Evolutionary conservation across 1,139 yeast species (phyloP).

Genomic region (Candida pseudocylindracea): DNA sequence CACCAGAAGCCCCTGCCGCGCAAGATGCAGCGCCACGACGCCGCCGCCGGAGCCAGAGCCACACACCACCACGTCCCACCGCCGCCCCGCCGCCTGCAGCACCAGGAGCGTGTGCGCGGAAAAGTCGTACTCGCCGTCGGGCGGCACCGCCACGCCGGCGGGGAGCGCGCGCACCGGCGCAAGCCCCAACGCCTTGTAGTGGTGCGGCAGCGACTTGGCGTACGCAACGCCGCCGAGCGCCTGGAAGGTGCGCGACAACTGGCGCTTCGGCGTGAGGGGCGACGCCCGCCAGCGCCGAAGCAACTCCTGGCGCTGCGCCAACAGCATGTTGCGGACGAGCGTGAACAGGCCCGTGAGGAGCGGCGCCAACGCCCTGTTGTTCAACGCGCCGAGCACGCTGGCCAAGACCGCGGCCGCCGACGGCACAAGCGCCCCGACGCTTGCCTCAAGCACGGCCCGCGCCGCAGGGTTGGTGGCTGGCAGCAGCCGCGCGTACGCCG

Average conservation of each 20-base stretch:
- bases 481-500: too few species aligned
- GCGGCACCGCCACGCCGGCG: conserved; percentile 8
- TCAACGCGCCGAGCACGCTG: conserved; percentile 9
- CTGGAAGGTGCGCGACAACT: conserved; percentile 9
- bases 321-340: conserved; percentile 15
- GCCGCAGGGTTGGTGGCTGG: too few species aligned
- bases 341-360: conserved; percentile 13
- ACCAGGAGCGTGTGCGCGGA: conserved; percentile 12
- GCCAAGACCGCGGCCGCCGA: conserved; percentile 4
- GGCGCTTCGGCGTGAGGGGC: conserved; percentile 10
- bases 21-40: conserved; percentile 27
- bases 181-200: conserved; percentile 14
- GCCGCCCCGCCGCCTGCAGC: conserved; percentile 11
- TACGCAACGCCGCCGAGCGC: conserved; percentile 9
- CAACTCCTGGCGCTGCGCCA: conserved; percentile 10
- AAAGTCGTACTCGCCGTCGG: conserved; percentile 7
- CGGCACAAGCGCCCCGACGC: too few species aligned
- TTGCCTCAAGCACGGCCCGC: too few species aligned
- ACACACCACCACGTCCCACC: conserved; percentile 21
- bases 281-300: conserved; percentile 17
- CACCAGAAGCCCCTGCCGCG: conserved; percentile 19
- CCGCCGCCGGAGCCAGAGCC: conserved; percentile 44
- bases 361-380: conserved; percentile 14
- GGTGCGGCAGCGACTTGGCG: conserved; percentile 9
- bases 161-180: conserved; percentile 13